These are phyloP conservation scores for Tuber indicum DNA, from an alignment of 495 filamentous ascomycete genomes.

Conservation along the genomic window DNA sequence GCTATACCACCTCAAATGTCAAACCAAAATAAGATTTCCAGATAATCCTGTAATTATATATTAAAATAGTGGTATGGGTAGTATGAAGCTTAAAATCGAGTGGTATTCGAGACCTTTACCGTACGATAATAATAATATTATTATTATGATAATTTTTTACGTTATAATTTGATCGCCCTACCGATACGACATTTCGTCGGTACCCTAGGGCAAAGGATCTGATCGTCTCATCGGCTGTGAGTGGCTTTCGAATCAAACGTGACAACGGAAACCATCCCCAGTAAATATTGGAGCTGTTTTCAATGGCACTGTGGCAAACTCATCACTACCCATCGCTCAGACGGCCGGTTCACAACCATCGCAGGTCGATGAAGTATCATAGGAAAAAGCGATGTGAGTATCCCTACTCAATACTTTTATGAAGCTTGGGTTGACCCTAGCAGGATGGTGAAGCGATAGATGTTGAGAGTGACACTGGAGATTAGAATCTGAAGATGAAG, in stretches of 20 bases:
- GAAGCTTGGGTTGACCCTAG: neutral
- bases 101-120: too few relatives aligned
- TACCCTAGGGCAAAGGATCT: constrained; percentile 30
- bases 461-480: constrained; percentile 4
- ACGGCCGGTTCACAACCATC: constrained; percentile 8
- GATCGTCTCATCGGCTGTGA: constrained; percentile 14
- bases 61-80: too few relatives aligned
- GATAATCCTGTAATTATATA: too few relatives aligned
- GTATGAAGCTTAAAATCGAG: too few relatives aligned
- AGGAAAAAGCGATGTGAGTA: neutral
- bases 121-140: too few relatives aligned
- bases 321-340: constrained; percentile 10
- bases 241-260: constrained; percentile 17
- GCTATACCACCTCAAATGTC: too few relatives aligned
- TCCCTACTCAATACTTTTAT: neutral
- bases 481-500: neutral
- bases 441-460: constrained; percentile 4
- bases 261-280: neutral
- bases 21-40: too few relatives aligned
- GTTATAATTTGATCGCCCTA: too few relatives aligned
- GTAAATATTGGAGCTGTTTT: constrained; percentile 29
- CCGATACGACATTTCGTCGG: neutral
- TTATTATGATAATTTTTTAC: too few relatives aligned
- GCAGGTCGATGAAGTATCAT: constrained; percentile 3
- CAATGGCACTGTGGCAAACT: constrained; percentile 14